phyloP scores from a whole-genome alignment of 768 basidiomycete species.

The Rhodotorula sphaerocarpa region DNA sequence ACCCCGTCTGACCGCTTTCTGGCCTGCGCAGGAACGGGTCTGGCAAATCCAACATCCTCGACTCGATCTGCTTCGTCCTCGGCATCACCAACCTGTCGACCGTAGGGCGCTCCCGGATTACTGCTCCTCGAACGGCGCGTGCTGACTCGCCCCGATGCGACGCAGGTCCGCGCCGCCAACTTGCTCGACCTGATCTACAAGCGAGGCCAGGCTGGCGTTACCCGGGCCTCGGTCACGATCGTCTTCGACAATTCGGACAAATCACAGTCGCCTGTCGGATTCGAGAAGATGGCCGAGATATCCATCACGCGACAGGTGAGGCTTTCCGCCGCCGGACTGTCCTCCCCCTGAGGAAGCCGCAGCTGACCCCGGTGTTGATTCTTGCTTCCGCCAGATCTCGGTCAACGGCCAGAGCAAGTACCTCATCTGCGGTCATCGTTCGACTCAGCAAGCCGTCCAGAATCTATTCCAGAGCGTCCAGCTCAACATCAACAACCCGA shows the following conservation, averaged over 20 bases:
- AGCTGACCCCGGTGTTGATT: too few relatives aligned
- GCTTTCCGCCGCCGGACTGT: not conserved
- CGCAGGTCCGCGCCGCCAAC: conserved; percentile 84
- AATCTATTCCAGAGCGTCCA: conserved; percentile 92
- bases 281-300: conserved; percentile 72
- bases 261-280: conserved; percentile 69
- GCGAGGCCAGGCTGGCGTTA: conserved; percentile 91
- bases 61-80: conserved; percentile 97
- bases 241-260: conserved; percentile 96
- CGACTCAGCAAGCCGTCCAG: conserved; percentile 73
- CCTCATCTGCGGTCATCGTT: conserved; percentile 89
- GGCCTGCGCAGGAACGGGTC: conserved; percentile 57
- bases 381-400: conserved; percentile 58
- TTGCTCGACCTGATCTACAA: conserved; percentile 99
- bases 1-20: not conserved
- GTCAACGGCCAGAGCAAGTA: conserved; percentile 91
- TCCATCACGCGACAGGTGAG: conserved; percentile 90
- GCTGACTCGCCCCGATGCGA: not conserved
- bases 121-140: not conserved
- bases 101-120: conserved; percentile 44
- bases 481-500: conserved; percentile 98
- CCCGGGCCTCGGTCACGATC: conserved; percentile 94
- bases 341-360: too few relatives aligned
- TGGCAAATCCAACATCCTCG: conserved; percentile 97
- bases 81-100: conserved; percentile 96